Evolutionary conservation across 768 basidiomycete species (phyloP), one percentile per base, ranked within the genome.

Genomic region (Cubamyces lactineus): DNA sequence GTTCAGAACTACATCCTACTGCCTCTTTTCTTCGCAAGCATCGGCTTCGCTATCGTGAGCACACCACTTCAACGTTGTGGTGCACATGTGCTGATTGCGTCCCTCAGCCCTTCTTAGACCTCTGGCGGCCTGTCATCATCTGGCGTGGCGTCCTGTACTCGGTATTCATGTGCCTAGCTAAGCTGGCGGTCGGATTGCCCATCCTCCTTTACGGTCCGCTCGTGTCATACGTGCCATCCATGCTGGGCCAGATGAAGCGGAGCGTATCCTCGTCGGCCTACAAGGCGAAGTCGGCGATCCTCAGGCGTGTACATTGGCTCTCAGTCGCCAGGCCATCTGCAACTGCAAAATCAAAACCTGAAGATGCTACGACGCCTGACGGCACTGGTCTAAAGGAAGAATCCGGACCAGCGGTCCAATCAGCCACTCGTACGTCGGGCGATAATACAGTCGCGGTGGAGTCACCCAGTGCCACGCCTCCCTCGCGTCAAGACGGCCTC

Each of bases 21-120:
- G 0, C 88, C 89, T 1, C 69, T 89, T 2, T 89, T 89, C 77
- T 89, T 89, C 63, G 84, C 81, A 6, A 85, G 84, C 40, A 86
- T 89, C 47, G 88, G 87, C 1, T 78, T 75, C 50, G 77, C 83
- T 21, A 68, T 71, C 16, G 70, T 71, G 42, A 53, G 66, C 1
- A 43, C 2, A 4, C 12, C 61, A 4, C 15, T 16, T n/a, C 19
- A 30, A 19, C 24, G 13, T 19, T 24, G 23, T 39, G 17, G 9
- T 15, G 15, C 2, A 41, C 38, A 28, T n/a, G 13, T n/a, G 9
- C 59, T 43, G 9, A 51, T 43, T n/a, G 46, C 24, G 7, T 17
- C 23, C 8, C n/a, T 15, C 19, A 71, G 70, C 70, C 70, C 0
- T 71, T 69, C 46, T 43, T 68, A 6, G 62, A 66, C 12, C 57